These are phyloP conservation scores for Botrytis porri DNA, from an alignment of 2,329 filamentous ascomycete species.

Conservation along the genomic window DNA sequence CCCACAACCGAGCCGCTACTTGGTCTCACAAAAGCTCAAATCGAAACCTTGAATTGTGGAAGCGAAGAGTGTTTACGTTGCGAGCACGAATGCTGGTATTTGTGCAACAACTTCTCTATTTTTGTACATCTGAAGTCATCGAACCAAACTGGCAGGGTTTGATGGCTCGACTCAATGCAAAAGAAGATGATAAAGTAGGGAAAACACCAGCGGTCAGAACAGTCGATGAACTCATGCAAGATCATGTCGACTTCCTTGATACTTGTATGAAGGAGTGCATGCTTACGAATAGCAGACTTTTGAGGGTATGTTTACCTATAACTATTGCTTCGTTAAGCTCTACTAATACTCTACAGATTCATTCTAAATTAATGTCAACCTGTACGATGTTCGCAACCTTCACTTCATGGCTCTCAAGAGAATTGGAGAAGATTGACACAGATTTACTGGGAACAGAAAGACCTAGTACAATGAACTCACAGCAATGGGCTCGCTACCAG, in stretches of 20 bases:
- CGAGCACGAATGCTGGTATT: constrained; percentile 94
- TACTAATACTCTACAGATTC: constrained; percentile 60
- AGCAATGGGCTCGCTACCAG: constrained; percentile 60
- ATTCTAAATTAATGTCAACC: constrained; percentile 94
- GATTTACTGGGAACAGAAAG: constrained; percentile 62
- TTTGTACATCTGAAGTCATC: constrained; percentile 94
- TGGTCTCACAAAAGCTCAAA: constrained; percentile 81
- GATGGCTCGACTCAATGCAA: constrained; percentile 77
- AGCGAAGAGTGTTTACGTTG: constrained; percentile 86
- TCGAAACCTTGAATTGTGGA: constrained; percentile 81
- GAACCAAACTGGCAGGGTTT: constrained; percentile 96
- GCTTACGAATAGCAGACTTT: constrained; percentile 92
- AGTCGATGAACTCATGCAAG: constrained; percentile 97
- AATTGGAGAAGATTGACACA: constrained; percentile 79
- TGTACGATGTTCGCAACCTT: constrained; percentile 93
- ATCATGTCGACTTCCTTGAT: constrained; percentile 96
- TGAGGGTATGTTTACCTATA: constrained; percentile 59
- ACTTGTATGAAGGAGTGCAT: constrained; percentile 99
- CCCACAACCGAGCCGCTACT: constrained; percentile 74
- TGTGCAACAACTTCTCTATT: constrained; percentile 94
- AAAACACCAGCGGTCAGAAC: constrained; percentile 55
- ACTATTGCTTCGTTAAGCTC: neutral
- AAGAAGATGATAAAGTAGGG: constrained; percentile 46
- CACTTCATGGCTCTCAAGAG: constrained; percentile 79
- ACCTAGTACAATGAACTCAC: constrained; percentile 56